Evolutionary conservation across 2,329 filamentous ascomycete species (phyloP).

Genomic region (Fusarium chuoi): DNA sequence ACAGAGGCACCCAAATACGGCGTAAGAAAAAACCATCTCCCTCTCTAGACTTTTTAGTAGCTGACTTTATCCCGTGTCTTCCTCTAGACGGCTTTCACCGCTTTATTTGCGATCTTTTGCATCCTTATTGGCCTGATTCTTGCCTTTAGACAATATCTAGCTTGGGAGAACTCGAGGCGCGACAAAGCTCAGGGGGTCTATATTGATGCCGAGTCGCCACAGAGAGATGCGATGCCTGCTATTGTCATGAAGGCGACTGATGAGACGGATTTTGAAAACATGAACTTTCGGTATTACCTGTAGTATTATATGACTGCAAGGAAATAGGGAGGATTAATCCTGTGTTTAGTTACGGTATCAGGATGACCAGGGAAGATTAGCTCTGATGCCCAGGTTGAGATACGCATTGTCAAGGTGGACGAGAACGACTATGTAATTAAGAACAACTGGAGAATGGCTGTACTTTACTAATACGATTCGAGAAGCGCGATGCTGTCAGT

Average conservation of each 20-base stretch:
- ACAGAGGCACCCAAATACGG: not conserved
- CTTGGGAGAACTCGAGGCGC: not conserved
- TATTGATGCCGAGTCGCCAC: not conserved
- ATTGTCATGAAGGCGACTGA: not conserved
- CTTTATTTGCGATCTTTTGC: not conserved
- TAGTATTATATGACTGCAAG: not conserved
- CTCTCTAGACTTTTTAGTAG: accelerated
- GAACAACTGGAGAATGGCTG: too few species aligned
- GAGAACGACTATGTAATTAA: too few species aligned
- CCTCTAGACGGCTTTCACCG: not conserved
- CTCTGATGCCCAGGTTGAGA: too few species aligned
- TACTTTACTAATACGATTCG: too few species aligned
- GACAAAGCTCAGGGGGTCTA: not conserved
- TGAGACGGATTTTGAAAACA: not conserved
- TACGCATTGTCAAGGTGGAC: too few species aligned
- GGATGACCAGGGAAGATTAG: too few species aligned
- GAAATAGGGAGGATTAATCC: too few species aligned
- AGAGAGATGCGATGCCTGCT: not conserved
- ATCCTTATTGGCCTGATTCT: not conserved
- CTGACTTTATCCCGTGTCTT: not conserved
- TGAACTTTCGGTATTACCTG: not conserved
- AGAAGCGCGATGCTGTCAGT: too few species aligned
- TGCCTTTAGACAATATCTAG: not conserved
- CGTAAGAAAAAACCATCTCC: accelerated
- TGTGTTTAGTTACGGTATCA: too few species aligned